These are phyloP conservation scores for Globisporangium cystogenes DNA, from an alignment of 352 stramenopile genomes.

Conservation along the genomic window DNA sequence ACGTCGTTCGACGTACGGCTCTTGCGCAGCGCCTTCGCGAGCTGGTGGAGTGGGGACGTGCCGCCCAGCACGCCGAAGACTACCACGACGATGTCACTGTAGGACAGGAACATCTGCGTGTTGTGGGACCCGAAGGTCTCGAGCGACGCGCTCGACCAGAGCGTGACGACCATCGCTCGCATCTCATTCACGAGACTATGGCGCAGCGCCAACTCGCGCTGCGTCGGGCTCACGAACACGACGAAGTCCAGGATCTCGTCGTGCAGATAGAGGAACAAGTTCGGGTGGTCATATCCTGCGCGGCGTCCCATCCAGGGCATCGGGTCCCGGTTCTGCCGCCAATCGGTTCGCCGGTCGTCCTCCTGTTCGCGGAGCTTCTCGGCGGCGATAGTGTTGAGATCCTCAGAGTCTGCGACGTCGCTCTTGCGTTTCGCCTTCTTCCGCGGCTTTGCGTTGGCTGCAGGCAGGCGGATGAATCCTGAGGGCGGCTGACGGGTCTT, in stretches of 20 bases:
- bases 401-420: too few species aligned
- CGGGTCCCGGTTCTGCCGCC: conserved; percentile 17
- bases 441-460: too few species aligned
- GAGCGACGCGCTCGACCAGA: conserved; percentile 65
- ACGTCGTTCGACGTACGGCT: conserved; percentile 86
- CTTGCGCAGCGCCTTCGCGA: conserved; percentile 46
- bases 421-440: too few species aligned
- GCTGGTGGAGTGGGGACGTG: conserved; percentile 48
- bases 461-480: too few species aligned
- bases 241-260: conserved; percentile 96
- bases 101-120: conserved; percentile 90
- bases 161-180: conserved; percentile 35
- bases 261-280: conserved; percentile 88
- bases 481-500: too few species aligned
- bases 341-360: too few species aligned
- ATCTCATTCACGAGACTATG: conserved; percentile 77
- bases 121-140: conserved; percentile 91
- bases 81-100: conserved; percentile 94
- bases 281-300: conserved; percentile 48
- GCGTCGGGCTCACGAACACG: conserved; percentile 82
- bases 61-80: conserved; percentile 67
- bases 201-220: conserved; percentile 66
- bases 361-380: too few species aligned
- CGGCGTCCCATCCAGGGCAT: conserved; percentile 69
- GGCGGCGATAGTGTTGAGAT: too few species aligned